Evolutionary conservation across 768 basidiomycete species (phyloP), one percentile per base, ranked within the genome.

Genomic region (Pleurotus eryngii): DNA sequence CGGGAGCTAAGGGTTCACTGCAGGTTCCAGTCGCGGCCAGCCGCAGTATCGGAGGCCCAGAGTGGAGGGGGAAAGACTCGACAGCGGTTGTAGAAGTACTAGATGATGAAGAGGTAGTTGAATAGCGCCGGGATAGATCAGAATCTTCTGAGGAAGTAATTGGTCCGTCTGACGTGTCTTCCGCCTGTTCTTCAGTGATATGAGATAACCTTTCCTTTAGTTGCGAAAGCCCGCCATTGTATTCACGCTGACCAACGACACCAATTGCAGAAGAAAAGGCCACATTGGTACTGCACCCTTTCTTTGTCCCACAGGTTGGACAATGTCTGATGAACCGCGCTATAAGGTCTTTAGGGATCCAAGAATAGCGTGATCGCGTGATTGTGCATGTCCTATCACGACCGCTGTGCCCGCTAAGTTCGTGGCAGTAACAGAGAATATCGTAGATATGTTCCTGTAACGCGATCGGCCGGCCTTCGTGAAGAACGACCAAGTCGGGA

Each of bases 271-370:
- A 40, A 27, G 30, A n/a, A 57, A 35, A 27, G 12, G 51, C 57
- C 35, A 61, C 43, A 38, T 72, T 67, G 35, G 66, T 20, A 55
- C 65, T 67, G 17, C 76, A 74, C 27, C 70, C 73, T 62, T 75
- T 78, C 64, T 75, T 79, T 61, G 73, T 58, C 69, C 74, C 78
- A 63, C 92, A 93, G 6, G 89, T 88, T 12, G 90, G 92, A 64
- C 92, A 93, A 22, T 79, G 79, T 69, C 84, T 85, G 70, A 92
- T 85, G 65, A 91, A 94, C 58, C 81, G 82, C 15, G 87, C 82
- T 46, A 92, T 82, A 42, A 94, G 83, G 64, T 90, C 87, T 71
- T 92, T 93, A 14, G 92, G 91, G 24, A 94, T 81, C 85, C 87
- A 92, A 7, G 88, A 86, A 68, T 91, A 94, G 63, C 82, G 80